Evolutionary conservation across 805 yeast species (phyloP).

Genomic region (Yarrowia porcina): DNA sequence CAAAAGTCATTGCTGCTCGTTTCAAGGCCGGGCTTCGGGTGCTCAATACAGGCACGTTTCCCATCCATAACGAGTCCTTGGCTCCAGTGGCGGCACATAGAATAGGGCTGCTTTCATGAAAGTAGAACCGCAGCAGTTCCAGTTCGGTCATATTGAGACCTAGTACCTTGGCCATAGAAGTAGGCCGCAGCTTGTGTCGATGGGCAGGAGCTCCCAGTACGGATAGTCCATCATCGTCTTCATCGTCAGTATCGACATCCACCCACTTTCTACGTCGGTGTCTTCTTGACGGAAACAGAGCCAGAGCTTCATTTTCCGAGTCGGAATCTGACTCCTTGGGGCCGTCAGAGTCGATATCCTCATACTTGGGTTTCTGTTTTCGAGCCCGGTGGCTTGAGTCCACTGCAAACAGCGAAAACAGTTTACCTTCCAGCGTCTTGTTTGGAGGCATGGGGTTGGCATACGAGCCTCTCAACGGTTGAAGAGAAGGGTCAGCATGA

Average conservation of each 20-base stretch:
- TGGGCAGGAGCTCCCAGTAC: not conserved
- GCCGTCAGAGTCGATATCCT: not conserved
- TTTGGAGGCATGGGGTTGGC: no score
- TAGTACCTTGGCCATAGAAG: not conserved
- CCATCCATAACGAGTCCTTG: not conserved
- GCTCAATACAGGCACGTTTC: not conserved
- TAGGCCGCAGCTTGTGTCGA: not conserved
- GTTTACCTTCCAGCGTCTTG: not conserved
- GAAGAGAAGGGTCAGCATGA: no score
- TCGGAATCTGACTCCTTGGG: not conserved
- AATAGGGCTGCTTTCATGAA: not conserved
- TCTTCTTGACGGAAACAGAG: no score
- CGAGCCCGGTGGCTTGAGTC: no score
- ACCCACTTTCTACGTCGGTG: not conserved
- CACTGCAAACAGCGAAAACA: not conserved
- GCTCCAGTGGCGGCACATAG: not conserved
- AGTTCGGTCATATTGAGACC: constrained; percentile 7
- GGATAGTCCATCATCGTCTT: not conserved
- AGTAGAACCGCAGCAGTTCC: constrained; percentile 3
- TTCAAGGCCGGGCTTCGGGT: not conserved
- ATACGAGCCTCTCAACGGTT: no score
- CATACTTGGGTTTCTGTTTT: not conserved
- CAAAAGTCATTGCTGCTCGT: constrained; percentile 1
- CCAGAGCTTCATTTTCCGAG: not conserved
- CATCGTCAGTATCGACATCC: not conserved